Evolutionary conservation across 805 yeast species (phyloP), one percentile per base, ranked within the genome.

Genomic region (Lipomyces kockii): DNA sequence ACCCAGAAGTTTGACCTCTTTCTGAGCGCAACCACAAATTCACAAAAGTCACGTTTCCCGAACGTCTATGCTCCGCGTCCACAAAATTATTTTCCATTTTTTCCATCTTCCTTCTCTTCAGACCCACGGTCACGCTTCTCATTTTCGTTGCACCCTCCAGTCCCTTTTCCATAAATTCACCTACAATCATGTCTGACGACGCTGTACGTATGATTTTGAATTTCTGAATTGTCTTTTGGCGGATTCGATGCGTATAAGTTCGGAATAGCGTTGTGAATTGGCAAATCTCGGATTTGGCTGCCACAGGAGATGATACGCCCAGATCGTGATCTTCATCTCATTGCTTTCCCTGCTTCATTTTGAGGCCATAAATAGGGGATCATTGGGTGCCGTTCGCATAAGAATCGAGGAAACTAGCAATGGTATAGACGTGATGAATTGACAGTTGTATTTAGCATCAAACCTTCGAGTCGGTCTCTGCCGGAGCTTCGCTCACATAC

Each of bases 401-500:
- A 29, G 49, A 11, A 17, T 17, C 20, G 25, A 35, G 20, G 54
- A 14, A 7, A n/a, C 58, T 57, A 49, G 20, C 17, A 29, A 17
- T 14, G 29, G 27, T 52, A 20, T 35, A 12, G 34, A 53, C 22
- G 25, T 3, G 20, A 20, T 43, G 9, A 34, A 39, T 5, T 52
- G 55, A 52, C 49, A 4, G 22, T 12, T 55, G 51, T 51, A 12
- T 34, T 11, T 58, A 72, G 71, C 55, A 70, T 69, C 97, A 92
- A 88, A 86, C 88, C 84, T 94, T 94, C 85, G 98, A 93, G 85
- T 87, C 93, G 87, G 98, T 90, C 82, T 95, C 91, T 83, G 98
- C 99, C 80, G 98, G 98, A 84, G 93, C 98, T 84, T 94, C 99
- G 82, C 83, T 88, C 80, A 94, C 98, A 82, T 94, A 81, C 97